phyloP scores from a whole-genome alignment of 164 flowering plant species.

The Berberis thunbergii region DNA sequence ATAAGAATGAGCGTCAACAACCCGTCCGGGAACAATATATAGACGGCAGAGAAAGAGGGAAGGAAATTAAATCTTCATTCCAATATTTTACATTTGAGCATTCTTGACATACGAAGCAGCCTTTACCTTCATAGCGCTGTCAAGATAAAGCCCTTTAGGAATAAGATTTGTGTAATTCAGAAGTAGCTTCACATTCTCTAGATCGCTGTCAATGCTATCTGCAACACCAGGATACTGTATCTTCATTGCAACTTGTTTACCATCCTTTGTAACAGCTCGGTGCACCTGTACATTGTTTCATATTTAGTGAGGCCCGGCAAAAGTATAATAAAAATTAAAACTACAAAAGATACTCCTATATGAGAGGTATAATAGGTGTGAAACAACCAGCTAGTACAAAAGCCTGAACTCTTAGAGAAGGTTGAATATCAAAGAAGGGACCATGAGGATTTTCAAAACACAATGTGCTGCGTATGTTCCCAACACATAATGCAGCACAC shows the following conservation, averaged over 20 bases:
- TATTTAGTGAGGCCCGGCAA: constrained; percentile 8
- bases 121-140: constrained; percentile 84
- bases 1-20: too few relatives aligned
- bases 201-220: constrained; percentile 96
- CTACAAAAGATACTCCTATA: not conserved
- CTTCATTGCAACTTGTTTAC: constrained; percentile 81
- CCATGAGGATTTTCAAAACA: too few relatives aligned
- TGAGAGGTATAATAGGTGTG: not conserved
- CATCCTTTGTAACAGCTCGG: constrained; percentile 77
- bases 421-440: too few relatives aligned
- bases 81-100: not conserved
- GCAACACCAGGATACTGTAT: constrained; percentile 99
- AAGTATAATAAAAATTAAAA: not conserved
- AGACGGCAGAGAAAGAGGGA: too few relatives aligned
- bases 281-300: constrained; percentile 59
- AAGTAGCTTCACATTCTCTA: constrained; percentile 77
- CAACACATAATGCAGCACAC: too few relatives aligned
- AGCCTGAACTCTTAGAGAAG: too few relatives aligned
- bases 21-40: too few relatives aligned
- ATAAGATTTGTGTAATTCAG: constrained; percentile 79
- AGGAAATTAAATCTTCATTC: not conserved
- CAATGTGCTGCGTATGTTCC: too few relatives aligned
- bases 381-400: too few relatives aligned
- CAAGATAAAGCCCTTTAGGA: constrained; percentile 86
- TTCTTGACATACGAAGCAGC: not conserved